These are phyloP conservation scores for Neofusicoccum cordaticola DNA, from an alignment of 2,329 filamentous ascomycete species.

Conservation along the genomic window DNA sequence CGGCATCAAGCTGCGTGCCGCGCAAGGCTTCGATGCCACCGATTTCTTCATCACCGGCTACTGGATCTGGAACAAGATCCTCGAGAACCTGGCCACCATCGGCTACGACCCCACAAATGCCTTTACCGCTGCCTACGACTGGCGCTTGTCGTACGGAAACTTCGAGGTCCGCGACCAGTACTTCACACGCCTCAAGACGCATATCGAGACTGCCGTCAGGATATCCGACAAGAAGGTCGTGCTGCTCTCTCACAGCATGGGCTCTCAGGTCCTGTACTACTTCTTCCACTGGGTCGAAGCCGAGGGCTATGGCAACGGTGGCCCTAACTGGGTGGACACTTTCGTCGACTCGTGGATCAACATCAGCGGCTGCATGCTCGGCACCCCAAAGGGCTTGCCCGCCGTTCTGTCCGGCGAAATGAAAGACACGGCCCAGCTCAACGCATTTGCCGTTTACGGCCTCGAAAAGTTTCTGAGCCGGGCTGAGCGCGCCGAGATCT, in stretches of 20 bases:
- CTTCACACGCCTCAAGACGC: constrained; percentile 83
- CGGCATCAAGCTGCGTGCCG: constrained; percentile 83
- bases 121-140: constrained; percentile 75
- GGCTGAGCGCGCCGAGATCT: constrained; percentile 87
- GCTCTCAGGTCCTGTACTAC: constrained; percentile 88
- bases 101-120: constrained; percentile 87
- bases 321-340: constrained; percentile 82
- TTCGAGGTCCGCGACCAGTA: constrained; percentile 90
- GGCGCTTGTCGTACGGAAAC: constrained; percentile 86
- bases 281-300: constrained; percentile 81
- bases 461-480: constrained; percentile 92
- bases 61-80: constrained; percentile 99
- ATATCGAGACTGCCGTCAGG: constrained; percentile 81
- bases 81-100: constrained; percentile 93
- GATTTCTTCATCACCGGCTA: constrained; percentile 90
- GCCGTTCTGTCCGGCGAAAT: constrained; percentile 94
- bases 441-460: constrained; percentile 93
- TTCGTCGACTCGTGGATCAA: constrained; percentile 97
- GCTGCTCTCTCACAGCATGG: constrained; percentile 94
- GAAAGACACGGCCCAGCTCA: constrained; percentile 96
- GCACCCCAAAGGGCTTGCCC: constrained; percentile 84
- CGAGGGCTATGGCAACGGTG: constrained; percentile 73
- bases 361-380: constrained; percentile 96
- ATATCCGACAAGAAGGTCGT: constrained; percentile 76
- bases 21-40: constrained; percentile 94